Conservation (phyloP, 495 filamentous ascomycete genomes). For the Neurospora sp. region DNA sequence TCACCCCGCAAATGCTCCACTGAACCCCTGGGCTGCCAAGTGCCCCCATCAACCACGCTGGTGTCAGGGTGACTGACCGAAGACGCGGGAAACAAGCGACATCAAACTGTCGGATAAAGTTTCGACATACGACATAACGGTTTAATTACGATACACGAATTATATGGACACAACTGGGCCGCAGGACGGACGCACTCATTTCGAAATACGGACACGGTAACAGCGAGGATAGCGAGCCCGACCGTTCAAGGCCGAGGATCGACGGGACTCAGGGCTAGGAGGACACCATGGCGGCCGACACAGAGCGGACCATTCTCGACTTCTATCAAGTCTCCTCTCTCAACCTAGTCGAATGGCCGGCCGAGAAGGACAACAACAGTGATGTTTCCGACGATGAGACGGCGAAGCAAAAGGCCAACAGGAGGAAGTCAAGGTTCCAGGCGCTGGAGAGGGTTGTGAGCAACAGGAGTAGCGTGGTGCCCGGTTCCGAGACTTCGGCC, state of each 20-base stretch:
- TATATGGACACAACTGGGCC: neutral
- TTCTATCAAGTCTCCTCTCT: constrained; percentile 79
- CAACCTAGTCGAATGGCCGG: constrained; percentile 79
- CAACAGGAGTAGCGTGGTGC: constrained; percentile 51
- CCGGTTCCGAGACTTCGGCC: constrained; percentile 57
- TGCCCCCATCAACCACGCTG: neutral
- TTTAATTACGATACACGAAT: neutral
- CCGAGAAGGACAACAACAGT: constrained; percentile 58
- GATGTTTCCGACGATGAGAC: constrained; percentile 59
- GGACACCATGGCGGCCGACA: constrained; percentile 27
- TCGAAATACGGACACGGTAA: neutral
- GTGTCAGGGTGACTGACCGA: neutral
- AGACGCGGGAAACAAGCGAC: neutral
- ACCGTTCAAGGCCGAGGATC: neutral
- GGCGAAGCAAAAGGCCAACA: constrained; percentile 38
- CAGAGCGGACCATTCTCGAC: constrained; percentile 66
- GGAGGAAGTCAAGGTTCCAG: constrained; percentile 70
- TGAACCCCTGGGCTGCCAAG: neutral
- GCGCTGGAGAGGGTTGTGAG: constrained; percentile 66
- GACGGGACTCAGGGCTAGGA: neutral
- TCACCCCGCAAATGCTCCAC: neutral
- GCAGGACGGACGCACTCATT: neutral
- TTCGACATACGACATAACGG: neutral
- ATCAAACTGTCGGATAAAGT: neutral
- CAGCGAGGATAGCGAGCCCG: neutral